Conservation (phyloP, 768 basidiomycete species). For the Suillus sp. region DNA sequence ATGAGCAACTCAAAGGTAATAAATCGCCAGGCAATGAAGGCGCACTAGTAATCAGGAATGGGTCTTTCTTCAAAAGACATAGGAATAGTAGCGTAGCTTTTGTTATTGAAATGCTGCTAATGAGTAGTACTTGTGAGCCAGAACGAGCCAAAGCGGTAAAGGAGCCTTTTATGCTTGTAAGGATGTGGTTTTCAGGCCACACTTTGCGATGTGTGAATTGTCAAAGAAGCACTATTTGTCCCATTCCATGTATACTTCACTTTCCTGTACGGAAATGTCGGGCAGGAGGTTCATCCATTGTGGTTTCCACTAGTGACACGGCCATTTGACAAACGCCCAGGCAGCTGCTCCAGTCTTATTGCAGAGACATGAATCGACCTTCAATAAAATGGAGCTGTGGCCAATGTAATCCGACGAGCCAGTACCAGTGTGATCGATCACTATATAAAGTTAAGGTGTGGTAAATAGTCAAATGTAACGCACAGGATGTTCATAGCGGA, state of each 20-base stretch:
- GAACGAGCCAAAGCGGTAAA: not conserved
- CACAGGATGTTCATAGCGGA: constrained; percentile 5
- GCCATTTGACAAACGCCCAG: not conserved
- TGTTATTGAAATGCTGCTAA: not conserved
- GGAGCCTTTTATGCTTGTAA: not conserved
- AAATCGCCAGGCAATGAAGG: not conserved
- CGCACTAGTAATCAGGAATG: not conserved
- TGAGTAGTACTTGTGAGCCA: not conserved
- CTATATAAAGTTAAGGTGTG: not conserved
- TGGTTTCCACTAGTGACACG: not conserved
- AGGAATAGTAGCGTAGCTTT: not conserved
- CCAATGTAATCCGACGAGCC: not conserved
- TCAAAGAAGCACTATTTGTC: not conserved
- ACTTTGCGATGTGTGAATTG: not conserved
- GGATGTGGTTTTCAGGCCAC: not conserved
- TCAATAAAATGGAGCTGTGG: not conserved
- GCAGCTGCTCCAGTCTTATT: not conserved
- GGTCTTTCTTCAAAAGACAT: not conserved
- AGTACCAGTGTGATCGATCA: not conserved
- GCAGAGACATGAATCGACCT: not conserved
- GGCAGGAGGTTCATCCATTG: not conserved
- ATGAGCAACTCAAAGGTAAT: constrained; percentile 1
- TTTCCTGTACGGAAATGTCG: constrained; percentile 1
- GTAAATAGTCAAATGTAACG: not conserved
- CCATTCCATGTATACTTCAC: not conserved